These are phyloP conservation scores for Daldinia grandis DNA, from an alignment of 495 filamentous ascomycete genomes.

Conservation along the genomic window DNA sequence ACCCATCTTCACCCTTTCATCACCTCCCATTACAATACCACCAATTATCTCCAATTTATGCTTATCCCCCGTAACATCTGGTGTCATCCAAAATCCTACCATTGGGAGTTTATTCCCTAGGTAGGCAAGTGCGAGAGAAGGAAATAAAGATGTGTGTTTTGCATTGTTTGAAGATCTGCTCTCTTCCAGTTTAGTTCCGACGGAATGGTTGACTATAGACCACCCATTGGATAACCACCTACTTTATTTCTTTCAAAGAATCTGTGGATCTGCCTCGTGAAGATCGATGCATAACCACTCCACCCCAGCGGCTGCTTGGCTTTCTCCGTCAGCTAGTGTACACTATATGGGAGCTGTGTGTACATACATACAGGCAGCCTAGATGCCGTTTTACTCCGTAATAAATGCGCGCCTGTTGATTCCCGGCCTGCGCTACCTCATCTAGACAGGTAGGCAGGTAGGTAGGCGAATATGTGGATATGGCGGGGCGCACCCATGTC, in stretches of 20 bases:
- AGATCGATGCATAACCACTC: slow-evolving; percentile 38
- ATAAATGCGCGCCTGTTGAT: slow-evolving; percentile 4
- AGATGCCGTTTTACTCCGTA: slow-evolving; percentile 16
- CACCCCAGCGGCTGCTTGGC: slow-evolving; percentile 22
- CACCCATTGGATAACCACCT: slow-evolving; percentile 32
- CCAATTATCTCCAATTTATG: slow-evolving; percentile 7
- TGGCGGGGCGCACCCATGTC: slow-evolving; percentile 28
- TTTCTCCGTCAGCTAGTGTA: slow-evolving; percentile 13
- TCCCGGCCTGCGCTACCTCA: slow-evolving; percentile 7
- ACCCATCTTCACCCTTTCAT: slow-evolving; percentile 9
- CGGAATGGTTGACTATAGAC: slow-evolving; percentile 12
- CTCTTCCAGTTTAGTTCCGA: not conserved
- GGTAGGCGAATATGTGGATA: slow-evolving; percentile 16
- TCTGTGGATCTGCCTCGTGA: slow-evolving; percentile 36
- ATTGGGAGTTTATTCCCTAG: not conserved
- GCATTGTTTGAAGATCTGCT: slow-evolving; percentile 32
- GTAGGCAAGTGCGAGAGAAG: slow-evolving; percentile 12
- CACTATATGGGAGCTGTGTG: not conserved
- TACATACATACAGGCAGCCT: not conserved
- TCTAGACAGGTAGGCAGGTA: slow-evolving; percentile 5
- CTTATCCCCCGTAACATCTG: slow-evolving; percentile 13
- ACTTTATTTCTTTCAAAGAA: slow-evolving; percentile 42
- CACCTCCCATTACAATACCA: slow-evolving; percentile 10
- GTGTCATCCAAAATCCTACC: slow-evolving; percentile 10
- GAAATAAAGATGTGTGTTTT: slow-evolving; percentile 27